Conservation (phyloP, 2,329 filamentous ascomycete species). For the Pseudonectria foliicola region DNA sequence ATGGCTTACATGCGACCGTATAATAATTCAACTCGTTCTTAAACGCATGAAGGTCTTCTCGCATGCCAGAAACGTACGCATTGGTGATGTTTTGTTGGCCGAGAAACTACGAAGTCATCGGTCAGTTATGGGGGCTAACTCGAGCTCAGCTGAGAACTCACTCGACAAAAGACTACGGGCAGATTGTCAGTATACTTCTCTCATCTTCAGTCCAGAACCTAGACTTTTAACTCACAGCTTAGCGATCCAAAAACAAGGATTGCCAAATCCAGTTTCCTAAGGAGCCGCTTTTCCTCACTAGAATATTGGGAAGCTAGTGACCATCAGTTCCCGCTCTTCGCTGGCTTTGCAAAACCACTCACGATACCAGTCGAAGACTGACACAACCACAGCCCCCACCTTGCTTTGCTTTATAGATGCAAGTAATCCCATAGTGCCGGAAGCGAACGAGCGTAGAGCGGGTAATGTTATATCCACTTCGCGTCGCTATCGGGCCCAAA, state of each 20-base stretch:
- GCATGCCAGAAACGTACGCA: slow-evolving; percentile 32
- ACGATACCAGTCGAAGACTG: slow-evolving; percentile 25
- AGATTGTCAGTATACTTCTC: neutral
- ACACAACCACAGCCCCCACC: slow-evolving; percentile 18
- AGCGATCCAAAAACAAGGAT: slow-evolving; percentile 18
- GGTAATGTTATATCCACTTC: slow-evolving; percentile 8
- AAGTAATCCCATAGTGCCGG: slow-evolving; percentile 3
- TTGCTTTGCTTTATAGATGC: slow-evolving; percentile 11
- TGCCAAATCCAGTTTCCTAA: slow-evolving; percentile 20
- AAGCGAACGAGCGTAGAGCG: slow-evolving; percentile 4
- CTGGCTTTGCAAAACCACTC: slow-evolving; percentile 1
- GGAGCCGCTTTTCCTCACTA: slow-evolving; percentile 16
- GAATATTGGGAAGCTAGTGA: slow-evolving; percentile 19
- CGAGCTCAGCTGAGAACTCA: too few species aligned
- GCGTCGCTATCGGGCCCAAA: neutral
- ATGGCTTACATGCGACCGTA: slow-evolving; percentile 22
- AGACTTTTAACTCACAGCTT: slow-evolving; percentile 13
- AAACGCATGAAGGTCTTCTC: slow-evolving; percentile 23
- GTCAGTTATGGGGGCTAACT: neutral
- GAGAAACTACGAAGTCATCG: slow-evolving; percentile 1
- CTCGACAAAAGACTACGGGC: slow-evolving; percentile 1
- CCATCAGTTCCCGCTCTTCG: neutral
- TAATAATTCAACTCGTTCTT: slow-evolving; percentile 25
- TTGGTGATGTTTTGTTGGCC: slow-evolving; percentile 24
- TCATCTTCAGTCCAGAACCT: neutral